Percentiles rank a stretch among this genome's conserved stretches.
Evolutionary conservation across 1,284 basidiomycete genomes (phyloP).

Genomic region (Phylloboletellus chloephorus): DNA sequence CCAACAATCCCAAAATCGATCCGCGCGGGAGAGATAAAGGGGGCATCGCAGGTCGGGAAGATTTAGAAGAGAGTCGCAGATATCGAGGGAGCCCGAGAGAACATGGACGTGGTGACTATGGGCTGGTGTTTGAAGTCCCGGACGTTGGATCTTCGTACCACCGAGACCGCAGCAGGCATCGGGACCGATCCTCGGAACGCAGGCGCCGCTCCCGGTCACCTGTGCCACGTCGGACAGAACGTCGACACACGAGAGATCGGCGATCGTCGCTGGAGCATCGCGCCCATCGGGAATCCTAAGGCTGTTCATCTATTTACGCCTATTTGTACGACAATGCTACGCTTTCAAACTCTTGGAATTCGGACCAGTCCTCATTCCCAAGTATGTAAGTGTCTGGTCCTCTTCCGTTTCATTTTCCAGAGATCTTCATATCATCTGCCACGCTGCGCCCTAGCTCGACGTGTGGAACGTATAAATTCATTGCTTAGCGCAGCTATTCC

Average conservation of each 20-base stretch:
- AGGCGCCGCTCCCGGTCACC: constrained; percentile 25
- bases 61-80: constrained; percentile 62
- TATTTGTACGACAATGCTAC: constrained; percentile 19
- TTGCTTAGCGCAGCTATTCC: not conserved
- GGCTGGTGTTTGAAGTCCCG: constrained; percentile 72
- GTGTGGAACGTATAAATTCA: constrained; percentile 18
- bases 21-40: constrained; percentile 35
- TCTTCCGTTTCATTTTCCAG: constrained; percentile 1
- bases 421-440: not conserved
- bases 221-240: constrained; percentile 11
- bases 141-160: constrained; percentile 15
- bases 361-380: constrained; percentile 10
- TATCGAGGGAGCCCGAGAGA: constrained; percentile 47
- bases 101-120: constrained; percentile 43
- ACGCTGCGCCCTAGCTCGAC: constrained; percentile 6
- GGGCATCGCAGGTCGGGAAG: constrained; percentile 65
- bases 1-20: constrained; percentile 62
- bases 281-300: constrained; percentile 6
- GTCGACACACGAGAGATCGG: constrained; percentile 15
- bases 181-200: constrained; percentile 21
- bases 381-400: constrained; percentile 21
- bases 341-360: constrained; percentile 15
- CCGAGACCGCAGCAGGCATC: constrained; percentile 22
- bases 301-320: constrained; percentile 14
- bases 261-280: constrained; percentile 11